Conservation (phyloP, 1,284 basidiomycete species). For the Microstroma glucosiphilum region DNA sequence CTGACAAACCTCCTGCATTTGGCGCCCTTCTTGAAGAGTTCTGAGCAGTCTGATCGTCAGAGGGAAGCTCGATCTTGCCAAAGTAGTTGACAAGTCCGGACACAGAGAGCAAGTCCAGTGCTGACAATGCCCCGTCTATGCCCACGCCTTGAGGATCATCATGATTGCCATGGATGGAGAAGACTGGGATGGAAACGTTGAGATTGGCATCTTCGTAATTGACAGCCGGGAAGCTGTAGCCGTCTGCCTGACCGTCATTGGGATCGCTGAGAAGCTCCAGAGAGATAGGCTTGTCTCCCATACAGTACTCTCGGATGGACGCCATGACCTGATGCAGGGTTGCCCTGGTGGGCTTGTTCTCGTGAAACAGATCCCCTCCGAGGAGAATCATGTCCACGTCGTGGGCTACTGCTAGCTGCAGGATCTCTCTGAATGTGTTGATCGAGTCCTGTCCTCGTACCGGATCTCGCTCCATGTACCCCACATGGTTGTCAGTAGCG, state of each 20-base stretch:
- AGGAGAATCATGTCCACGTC: constrained; percentile 65
- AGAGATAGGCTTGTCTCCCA: constrained; percentile 79
- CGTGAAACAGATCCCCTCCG: constrained; percentile 94
- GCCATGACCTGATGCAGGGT: constrained; percentile 69
- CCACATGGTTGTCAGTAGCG: constrained; percentile 59
- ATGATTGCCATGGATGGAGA: constrained; percentile 98
- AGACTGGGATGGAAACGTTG: constrained; percentile 89
- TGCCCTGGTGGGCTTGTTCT: constrained; percentile 87
- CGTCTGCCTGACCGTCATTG: constrained; percentile 66
- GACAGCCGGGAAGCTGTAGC: constrained; percentile 87
- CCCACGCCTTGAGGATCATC: constrained; percentile 97
- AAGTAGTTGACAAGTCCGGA: constrained; percentile 95
- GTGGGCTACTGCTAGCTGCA: constrained; percentile 79
- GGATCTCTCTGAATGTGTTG: constrained; percentile 87
- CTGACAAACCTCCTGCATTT: constrained; percentile 58
- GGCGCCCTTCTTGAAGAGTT: constrained; percentile 38
- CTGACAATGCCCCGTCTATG: constrained; percentile 77
- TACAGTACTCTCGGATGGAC: constrained; percentile 79
- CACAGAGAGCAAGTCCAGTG: constrained; percentile 87
- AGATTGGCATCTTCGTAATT: constrained; percentile 97
- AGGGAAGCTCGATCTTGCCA: constrained; percentile 65
- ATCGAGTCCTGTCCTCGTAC: constrained; percentile 90
- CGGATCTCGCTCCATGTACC: constrained; percentile 89
- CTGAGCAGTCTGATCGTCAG: constrained; percentile 21
- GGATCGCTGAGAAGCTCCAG: constrained; percentile 89